Base-by-base conservation (phyloP, 2,329 filamentous ascomycete genomes). In the Pseudogymnoascus sp. region DNA sequence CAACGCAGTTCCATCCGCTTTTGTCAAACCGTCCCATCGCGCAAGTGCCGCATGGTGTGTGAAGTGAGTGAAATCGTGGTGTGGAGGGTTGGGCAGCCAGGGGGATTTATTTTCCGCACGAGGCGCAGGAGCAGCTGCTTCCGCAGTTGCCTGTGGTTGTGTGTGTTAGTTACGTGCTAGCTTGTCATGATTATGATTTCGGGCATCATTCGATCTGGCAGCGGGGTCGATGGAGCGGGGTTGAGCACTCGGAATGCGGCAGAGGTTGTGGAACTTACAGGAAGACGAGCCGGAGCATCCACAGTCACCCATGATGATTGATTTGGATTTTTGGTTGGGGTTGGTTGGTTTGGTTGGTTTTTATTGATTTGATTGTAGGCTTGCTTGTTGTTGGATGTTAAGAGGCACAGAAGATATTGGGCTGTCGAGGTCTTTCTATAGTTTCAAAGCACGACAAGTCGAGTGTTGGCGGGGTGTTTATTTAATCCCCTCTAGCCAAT, bases 211-310 rank as follows among this genome's bases (percentile, higher is more conserved):
- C 6, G 26, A 35, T 33, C 29, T 35, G 50, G 6, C 29, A 33
- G 50, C 29, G 29, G 50, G 50, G 50, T 56, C 3, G 16, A 33
- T 13, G 50, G 16, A 33, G 50, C 29, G 50, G 50, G 50, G 50
- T 56, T n/a, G 29, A 53, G 13, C 19, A 53, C 7, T 53, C 26
- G n/a, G n/a, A 19, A 6, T 16, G 37, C 16, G 37, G 37, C 16
- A 19, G 29, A 35, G 16, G 29, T 13, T 35, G 50, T 33, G 33
- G 38, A 61, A 61, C 59, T 40, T 61, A 61, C 59, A 61, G 35
- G 59, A 38, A 61, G 59, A 61, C 19, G 59, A 26, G 35, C 59
- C 59, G 59, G 59, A 61, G 38, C 59, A 61, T 61, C 59, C 59
- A 19, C 59, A 61, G 59, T 61, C 59, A 40, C 59, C 59, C 59